Evolutionary conservation across 257 asterid species (phyloP).

Genomic region (Nyctanthes arbortristis): DNA sequence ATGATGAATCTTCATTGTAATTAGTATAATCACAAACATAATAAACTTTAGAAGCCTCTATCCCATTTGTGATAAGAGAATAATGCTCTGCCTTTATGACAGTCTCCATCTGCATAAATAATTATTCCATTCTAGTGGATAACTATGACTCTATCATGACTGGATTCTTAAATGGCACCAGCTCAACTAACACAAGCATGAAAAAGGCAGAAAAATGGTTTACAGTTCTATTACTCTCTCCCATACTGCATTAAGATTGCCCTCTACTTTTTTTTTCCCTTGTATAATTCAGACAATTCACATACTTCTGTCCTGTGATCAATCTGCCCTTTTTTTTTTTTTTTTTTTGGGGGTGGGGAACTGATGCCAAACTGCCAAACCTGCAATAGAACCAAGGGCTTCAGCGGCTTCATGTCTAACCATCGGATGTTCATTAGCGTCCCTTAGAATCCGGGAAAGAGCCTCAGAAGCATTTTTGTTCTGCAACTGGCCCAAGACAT

Average conservation of each 20-base stretch:
- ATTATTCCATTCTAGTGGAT: too few species aligned
- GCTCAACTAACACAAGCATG: neutral
- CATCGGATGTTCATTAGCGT: constrained; percentile 87
- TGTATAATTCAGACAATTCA: neutral
- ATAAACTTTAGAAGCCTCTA: neutral
- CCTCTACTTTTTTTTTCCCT: neutral
- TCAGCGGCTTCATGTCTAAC: constrained; percentile 99
- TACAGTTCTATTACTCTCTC: neutral
- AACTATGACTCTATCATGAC: too few species aligned
- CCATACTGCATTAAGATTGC: neutral
- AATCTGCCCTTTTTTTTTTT: too few species aligned
- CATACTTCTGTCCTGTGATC: neutral
- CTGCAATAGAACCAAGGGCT: constrained; percentile 99
- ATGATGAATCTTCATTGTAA: too few species aligned
- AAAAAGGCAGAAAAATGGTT: neutral
- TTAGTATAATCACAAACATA: too few species aligned
- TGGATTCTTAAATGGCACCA: neutral
- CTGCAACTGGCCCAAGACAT: constrained; percentile 94
- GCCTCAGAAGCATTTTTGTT: constrained; percentile 87
- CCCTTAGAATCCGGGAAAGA: constrained; percentile 63
- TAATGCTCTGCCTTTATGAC: too few species aligned
- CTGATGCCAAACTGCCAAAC: too few species aligned
- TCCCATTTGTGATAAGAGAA: neutral
- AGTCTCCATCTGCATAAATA: too few species aligned
- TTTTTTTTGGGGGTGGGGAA: too few species aligned